phyloP scores from a whole-genome alignment of 2,329 filamentous ascomycete species.

The Drechslerella dactyloides region DNA sequence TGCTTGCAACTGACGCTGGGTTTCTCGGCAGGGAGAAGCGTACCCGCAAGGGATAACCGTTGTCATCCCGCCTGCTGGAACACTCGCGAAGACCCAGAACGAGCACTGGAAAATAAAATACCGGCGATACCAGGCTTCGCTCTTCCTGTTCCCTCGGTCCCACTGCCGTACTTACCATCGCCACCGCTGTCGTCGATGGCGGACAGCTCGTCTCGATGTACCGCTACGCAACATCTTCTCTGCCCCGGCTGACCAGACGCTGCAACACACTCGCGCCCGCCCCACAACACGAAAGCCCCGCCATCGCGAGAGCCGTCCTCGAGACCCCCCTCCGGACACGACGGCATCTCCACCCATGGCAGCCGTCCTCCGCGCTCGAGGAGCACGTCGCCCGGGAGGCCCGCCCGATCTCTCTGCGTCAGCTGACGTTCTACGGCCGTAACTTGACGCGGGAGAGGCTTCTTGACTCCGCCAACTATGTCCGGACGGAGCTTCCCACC shows the following conservation, averaged over 20 bases:
- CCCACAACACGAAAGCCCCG: background rate
- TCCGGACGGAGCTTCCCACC: conserved; percentile 89
- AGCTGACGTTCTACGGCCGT: conserved; percentile 89
- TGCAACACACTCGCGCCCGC: conserved; percentile 12
- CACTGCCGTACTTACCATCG: background rate
- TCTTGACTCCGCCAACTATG: conserved; percentile 95
- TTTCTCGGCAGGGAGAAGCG: background rate
- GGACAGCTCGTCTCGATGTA: conserved; percentile 47
- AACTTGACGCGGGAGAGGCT: conserved; percentile 88
- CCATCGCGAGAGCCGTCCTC: background rate
- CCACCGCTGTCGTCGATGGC: conserved; percentile 42
- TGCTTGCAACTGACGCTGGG: conserved; percentile 2
- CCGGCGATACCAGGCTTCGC: background rate
- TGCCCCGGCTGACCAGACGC: conserved; percentile 49
- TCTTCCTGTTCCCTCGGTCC: background rate
- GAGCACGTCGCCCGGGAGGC: conserved; percentile 77
- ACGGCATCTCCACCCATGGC: conserved; percentile 51
- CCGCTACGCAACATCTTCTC: conserved; percentile 44
- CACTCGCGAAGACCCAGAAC: background rate
- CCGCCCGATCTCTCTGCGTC: conserved; percentile 91
- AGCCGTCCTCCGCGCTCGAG: conserved; percentile 55
- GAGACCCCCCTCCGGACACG: background rate
- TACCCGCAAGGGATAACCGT: conserved; percentile 1
- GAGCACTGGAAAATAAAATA: background rate
- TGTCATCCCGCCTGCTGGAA: background rate